A percentile compares a stretch with the other conserved stretches of the same genome.
These are phyloP conservation scores for Fusarium proliferatum DNA, from an alignment of 2,329 filamentous ascomycete genomes.

Conservation along the genomic window DNA sequence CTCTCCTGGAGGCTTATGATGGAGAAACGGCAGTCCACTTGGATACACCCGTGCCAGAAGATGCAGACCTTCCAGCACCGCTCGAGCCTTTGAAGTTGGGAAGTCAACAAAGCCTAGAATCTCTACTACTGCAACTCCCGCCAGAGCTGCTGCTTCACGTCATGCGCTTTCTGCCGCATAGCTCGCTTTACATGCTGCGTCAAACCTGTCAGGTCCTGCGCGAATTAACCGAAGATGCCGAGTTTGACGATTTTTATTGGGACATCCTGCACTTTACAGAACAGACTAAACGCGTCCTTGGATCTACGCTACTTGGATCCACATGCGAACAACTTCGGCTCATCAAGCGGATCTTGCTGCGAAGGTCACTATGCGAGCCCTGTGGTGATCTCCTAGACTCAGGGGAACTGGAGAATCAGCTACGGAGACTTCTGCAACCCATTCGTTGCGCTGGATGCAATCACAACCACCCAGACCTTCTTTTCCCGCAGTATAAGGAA, in stretches of 20 bases:
- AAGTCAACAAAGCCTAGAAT: fast-evolving
- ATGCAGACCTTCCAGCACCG: fast-evolving
- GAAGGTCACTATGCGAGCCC: neutral
- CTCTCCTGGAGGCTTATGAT: no score
- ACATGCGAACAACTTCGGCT: neutral
- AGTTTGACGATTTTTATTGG: neutral
- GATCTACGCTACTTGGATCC: neutral
- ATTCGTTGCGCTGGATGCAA: neutral
- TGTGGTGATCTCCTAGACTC: neutral
- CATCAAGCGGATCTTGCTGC: neutral
- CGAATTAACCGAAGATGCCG: fast-evolving
- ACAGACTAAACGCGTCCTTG: no score
- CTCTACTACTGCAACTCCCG: neutral
- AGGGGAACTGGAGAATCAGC: neutral
- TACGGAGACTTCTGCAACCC: neutral
- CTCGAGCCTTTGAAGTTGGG: fast-evolving
- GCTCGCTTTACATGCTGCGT: neutral
- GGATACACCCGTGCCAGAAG: neutral
- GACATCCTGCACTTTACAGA: neutral
- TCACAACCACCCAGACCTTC: neutral
- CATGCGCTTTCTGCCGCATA: neutral
- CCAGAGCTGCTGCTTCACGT: neutral
- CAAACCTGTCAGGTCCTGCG: neutral
- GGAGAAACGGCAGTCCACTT: no score
- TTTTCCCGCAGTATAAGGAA: neutral